Evolutionary conservation across 2,329 filamentous ascomycete species (phyloP).

Genomic region (Stachybotrys elegans): DNA sequence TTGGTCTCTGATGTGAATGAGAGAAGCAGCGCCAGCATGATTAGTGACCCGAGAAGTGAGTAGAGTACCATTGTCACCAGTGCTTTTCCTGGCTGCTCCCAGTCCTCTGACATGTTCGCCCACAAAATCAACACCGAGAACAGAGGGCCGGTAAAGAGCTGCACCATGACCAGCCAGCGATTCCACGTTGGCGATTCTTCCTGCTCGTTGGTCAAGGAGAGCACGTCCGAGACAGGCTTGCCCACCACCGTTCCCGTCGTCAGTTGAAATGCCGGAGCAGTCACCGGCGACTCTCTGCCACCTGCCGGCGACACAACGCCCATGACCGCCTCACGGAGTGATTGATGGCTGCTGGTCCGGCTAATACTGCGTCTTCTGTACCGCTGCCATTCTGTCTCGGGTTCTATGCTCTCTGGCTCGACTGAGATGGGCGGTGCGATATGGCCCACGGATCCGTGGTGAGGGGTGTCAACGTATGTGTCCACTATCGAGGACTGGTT

Average conservation of each 20-base stretch:
- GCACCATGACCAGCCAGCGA: constrained; percentile 80
- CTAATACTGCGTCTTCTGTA: constrained; percentile 44
- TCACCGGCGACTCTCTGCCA: background rate
- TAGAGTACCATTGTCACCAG: constrained; percentile 55
- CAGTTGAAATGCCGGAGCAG: background rate
- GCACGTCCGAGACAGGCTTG: constrained; percentile 27
- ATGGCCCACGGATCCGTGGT: constrained; percentile 21
- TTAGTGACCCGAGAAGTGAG: constrained; percentile 63
- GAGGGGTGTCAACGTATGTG: constrained; percentile 21
- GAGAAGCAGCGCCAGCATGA: constrained; percentile 62
- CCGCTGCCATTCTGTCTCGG: constrained; percentile 55
- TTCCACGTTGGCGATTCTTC: constrained; percentile 66
- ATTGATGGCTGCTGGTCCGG: constrained; percentile 17
- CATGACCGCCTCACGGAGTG: constrained; percentile 8
- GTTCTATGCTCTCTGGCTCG: constrained; percentile 27
- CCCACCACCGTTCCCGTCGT: constrained; percentile 9
- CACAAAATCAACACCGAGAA: constrained; percentile 76
- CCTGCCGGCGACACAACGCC: constrained; percentile 5
- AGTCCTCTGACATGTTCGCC: constrained; percentile 59
- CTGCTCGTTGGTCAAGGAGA: constrained; percentile 24
- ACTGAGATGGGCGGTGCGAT: constrained; percentile 28
- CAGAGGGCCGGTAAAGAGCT: constrained; percentile 80
- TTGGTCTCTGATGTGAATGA: constrained; percentile 61
- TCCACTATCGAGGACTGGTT: constrained; percentile 29
- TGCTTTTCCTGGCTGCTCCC: constrained; percentile 42